A percentile compares a stretch with the other conserved stretches of the same genome.
Conservation (phyloP, 106 monocot genomes). For the Amphibolis antarctica region DNA sequence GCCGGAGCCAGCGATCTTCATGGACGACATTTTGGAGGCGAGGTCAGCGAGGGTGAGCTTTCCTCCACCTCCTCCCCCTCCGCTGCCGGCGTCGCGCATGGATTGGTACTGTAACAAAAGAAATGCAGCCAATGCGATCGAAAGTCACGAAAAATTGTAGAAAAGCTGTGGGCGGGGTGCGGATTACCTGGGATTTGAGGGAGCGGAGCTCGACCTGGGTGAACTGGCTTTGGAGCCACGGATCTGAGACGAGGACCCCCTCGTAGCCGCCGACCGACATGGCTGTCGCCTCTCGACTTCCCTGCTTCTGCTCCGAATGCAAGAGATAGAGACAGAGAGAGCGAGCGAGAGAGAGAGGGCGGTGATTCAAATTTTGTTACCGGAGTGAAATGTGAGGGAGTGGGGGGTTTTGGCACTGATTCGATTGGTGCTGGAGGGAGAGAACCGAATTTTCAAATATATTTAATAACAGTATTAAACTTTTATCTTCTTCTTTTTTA, state of each 20-base stretch:
- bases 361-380: too few relatives aligned
- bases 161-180: not conserved
- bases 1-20: conserved; percentile 40
- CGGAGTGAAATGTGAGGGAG: too few relatives aligned
- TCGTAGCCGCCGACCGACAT: conserved; percentile 14
- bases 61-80: conserved; percentile 8
- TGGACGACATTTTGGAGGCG: conserved; percentile 28
- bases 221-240: conserved; percentile 90
- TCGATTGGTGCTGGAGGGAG: too few relatives aligned
- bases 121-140: not conserved
- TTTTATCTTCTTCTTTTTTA: too few relatives aligned
- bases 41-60: conserved; percentile 27
- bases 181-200: conserved; percentile 58
- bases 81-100: conserved; percentile 17
- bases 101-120: conserved; percentile 23
- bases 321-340: too few relatives aligned
- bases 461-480: too few relatives aligned
- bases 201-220: conserved; percentile 81
- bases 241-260: conserved; percentile 82
- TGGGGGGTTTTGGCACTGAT: too few relatives aligned
- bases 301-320: too few relatives aligned
- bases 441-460: too few relatives aligned
- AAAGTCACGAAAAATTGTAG: too few relatives aligned
- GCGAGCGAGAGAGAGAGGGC: too few relatives aligned
- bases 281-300: not conserved